phyloP scores from a whole-genome alignment of 192 early-diverging fungal species.

The Coemansia biformis region DNA sequence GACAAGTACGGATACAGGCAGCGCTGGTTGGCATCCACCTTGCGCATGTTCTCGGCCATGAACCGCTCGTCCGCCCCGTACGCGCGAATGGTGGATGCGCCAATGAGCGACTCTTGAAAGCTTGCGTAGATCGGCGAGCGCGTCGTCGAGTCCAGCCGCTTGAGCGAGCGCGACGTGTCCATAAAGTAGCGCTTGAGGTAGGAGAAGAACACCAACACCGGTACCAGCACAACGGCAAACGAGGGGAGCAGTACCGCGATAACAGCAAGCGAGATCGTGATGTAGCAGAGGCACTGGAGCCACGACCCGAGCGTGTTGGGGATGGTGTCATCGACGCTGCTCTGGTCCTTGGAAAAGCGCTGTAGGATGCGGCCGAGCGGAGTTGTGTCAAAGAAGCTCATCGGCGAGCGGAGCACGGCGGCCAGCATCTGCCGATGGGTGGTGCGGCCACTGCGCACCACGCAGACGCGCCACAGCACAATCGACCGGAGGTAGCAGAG shows the following conservation, averaged over 20 bases:
- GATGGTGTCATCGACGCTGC: conserved; percentile 70
- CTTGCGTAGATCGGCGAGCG: no score
- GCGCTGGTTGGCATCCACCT: no score
- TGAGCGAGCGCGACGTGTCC: no score
- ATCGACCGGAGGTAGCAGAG: conserved; percentile 64
- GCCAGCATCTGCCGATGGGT: conserved; percentile 72
- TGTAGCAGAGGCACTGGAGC: conserved; percentile 33
- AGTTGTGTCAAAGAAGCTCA: conserved; percentile 64
- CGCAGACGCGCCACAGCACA: conserved; percentile 73
- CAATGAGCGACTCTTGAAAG: no score
- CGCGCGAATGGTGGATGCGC: no score
- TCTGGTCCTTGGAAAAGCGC: conserved; percentile 83
- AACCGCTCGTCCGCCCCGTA: no score
- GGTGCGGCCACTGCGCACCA: conserved; percentile 67
- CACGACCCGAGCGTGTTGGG: conserved; percentile 54
- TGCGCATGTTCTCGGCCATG: no score
- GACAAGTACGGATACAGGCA: no score
- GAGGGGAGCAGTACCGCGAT: conserved; percentile 49
- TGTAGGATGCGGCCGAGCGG: conserved; percentile 83
- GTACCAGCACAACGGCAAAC: conserved; percentile 52
- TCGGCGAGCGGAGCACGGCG: conserved; percentile 62
- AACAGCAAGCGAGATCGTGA: conserved; percentile 43
- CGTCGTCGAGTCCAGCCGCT: no score
- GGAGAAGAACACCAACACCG: no score
- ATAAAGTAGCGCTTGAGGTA: no score